phyloP scores from a whole-genome alignment of 2,329 filamentous ascomycete species.

The Xylaria hypoxylon region DNA sequence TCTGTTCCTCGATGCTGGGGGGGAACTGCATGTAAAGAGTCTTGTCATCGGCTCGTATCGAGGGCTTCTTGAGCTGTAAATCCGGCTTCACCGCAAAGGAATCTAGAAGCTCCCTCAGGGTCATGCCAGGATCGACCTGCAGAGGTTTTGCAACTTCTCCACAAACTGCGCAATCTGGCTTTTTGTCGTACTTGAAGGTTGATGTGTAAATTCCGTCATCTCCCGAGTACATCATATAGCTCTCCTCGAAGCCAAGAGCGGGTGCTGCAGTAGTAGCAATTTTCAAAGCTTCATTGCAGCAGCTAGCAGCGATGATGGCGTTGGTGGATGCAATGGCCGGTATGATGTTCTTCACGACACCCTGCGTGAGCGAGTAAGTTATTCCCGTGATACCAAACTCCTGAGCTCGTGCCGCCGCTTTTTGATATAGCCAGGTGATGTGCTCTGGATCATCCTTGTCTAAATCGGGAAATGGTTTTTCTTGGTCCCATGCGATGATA shows the following conservation, averaged over 20 bases:
- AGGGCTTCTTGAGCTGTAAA: constrained; percentile 93
- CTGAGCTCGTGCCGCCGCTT: constrained; percentile 80
- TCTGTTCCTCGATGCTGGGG: constrained; percentile 83
- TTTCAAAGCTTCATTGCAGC: constrained; percentile 97
- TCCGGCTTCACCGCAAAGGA: constrained; percentile 85
- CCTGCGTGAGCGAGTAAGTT: constrained; percentile 95
- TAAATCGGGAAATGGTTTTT: constrained; percentile 83
- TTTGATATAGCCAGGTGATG: constrained; percentile 95
- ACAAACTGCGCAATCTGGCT: constrained; percentile 94
- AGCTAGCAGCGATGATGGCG: constrained; percentile 93
- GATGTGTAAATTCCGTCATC: constrained; percentile 97
- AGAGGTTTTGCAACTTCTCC: constrained; percentile 84
- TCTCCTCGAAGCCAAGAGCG: constrained; percentile 79
- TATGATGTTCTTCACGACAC: constrained; percentile 99
- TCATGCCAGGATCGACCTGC: constrained; percentile 75
- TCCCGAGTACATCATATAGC: constrained; percentile 99
- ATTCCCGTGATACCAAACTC: constrained; percentile 94
- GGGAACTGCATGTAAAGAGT: constrained; percentile 92
- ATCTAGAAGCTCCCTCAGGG: constrained; percentile 86
- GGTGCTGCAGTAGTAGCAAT: constrained; percentile 87
- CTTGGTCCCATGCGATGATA: constrained; percentile 94
- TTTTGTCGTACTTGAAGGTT: constrained; percentile 94
- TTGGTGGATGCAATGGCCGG: constrained; percentile 98
- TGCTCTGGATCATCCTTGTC: constrained; percentile 98
- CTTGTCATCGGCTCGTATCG: constrained; percentile 80